Base-by-base conservation (phyloP, 345 rosid species). In the Turritis glabra region DNA sequence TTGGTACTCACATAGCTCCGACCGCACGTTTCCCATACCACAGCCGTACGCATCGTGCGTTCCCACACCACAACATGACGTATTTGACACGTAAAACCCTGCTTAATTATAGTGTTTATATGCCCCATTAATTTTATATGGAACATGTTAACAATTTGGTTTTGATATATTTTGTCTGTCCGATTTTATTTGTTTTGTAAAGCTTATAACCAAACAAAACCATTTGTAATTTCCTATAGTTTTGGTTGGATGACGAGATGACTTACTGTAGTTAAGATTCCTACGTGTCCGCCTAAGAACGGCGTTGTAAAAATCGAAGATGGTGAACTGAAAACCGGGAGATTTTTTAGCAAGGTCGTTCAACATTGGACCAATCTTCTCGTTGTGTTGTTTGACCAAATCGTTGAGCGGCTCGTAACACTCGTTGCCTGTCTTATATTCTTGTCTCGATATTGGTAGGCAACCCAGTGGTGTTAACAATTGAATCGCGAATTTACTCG, bases 361-460 rank as follows among this genome's bases (percentile, higher is more conserved):
- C 6, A 78, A 30, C 11, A 74, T 67, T 2, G 66, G 62, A 38
- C 54, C 53, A n/a, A 78, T 22, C 25, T 48, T 43, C n/a, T 23
- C 69, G 58, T 78, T 78, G 64, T 78, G 81, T 59, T 58, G 77
- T 43, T 19, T 64, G 22, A 74, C 77, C 27, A 78, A n/a, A n/a
- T 17, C 32, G 18, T 51, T 48, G 38, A 72, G 69, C 26, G 43
- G 60, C 62, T 41, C 58, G 37, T 59, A 21, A 65, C 81, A 78
- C 7, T 50, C 41, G 25, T 23, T 41, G 7, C 57, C 68, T 15
- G 67, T 55, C 21, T 14, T 33, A 38, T 66, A 51, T 21, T 57
- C 50, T 59, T 78, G 77, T 50, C 60, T 72, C 7, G 61, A 40
- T 27, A 66, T 65, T 3, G 81, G 81, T 41, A 78, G 59, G 19